Percentiles rank a stretch among this genome's conserved stretches.
phyloP scores from a whole-genome alignment of 768 basidiomycete genomes.

The Phylloporus scabripes region DNA sequence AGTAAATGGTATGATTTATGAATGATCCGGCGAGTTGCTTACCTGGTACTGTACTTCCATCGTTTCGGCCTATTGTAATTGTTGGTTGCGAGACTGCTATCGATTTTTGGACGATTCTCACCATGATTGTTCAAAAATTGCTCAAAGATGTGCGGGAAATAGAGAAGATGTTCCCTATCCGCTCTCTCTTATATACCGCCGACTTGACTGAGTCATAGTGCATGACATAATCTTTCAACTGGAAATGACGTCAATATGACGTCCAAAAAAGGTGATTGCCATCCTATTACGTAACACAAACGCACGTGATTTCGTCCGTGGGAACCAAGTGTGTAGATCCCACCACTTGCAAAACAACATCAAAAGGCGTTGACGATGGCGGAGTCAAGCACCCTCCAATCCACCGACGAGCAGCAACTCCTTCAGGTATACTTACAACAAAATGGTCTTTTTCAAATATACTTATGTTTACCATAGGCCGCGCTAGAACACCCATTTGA shows the following conservation, averaged over 20 bases:
- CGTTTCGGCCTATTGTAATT: slow-evolving; percentile 13
- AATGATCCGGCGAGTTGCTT: neutral
- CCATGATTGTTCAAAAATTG: slow-evolving; percentile 8
- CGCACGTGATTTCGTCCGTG: neutral
- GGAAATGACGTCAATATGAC: slow-evolving; percentile 1
- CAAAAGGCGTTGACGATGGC: slow-evolving; percentile 19
- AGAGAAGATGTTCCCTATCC: neutral
- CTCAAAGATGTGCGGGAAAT: neutral
- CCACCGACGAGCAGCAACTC: slow-evolving; percentile 19
- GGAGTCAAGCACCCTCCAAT: slow-evolving; percentile 20
- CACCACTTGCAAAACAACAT: neutral
- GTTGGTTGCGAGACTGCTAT: slow-evolving; percentile 2
- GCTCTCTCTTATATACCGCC: slow-evolving; percentile 12
- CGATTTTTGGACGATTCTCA: neutral
- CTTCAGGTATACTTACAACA: slow-evolving; percentile 13
- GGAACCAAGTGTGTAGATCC: neutral
- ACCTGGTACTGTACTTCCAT: slow-evolving; percentile 24
- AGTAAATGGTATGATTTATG: neutral
- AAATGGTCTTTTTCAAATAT: accelerated
- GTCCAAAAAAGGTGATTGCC: slow-evolving; percentile 1
- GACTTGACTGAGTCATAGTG: slow-evolving; percentile 11
- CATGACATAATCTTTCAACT: neutral
- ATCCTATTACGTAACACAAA: neutral
- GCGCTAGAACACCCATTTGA: slow-evolving; percentile 27
- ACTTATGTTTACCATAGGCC: slow-evolving; percentile 10